phyloP scores from a whole-genome alignment of 2,329 filamentous ascomycete genomes.

The Didymella pomorum region DNA sequence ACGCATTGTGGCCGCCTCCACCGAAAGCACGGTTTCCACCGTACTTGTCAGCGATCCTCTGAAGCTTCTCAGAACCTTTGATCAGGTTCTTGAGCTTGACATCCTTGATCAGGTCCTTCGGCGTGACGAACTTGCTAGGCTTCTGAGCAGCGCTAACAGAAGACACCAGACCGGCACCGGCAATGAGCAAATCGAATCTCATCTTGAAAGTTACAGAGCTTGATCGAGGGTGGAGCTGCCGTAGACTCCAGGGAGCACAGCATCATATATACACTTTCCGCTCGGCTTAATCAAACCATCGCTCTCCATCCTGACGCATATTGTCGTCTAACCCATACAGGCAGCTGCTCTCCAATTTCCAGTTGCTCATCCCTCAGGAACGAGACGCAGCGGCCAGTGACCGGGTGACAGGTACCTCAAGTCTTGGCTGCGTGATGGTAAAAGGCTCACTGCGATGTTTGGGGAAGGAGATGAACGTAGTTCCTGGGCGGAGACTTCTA shows the following conservation, averaged over 20 bases:
- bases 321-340: conserved; percentile 30
- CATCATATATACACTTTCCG: conserved; percentile 32
- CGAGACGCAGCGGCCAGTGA: conserved; percentile 20
- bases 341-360: conserved; percentile 28
- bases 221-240: conserved; percentile 19
- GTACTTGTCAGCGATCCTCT: conserved; percentile 43
- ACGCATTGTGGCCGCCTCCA: conserved; percentile 43
- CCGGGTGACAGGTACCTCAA: conserved; percentile 24
- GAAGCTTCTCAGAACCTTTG: conserved; percentile 44
- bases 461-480: conserved; percentile 33
- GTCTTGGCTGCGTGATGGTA: conserved; percentile 33
- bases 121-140: conserved; percentile 17
- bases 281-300: conserved; percentile 5
- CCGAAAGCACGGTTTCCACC: conserved; percentile 50
- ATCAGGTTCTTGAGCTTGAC: conserved; percentile 45
- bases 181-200: conserved; percentile 42
- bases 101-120: conserved; percentile 31
- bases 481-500: conserved; percentile 26
- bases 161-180: conserved; percentile 30
- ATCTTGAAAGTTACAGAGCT: conserved; percentile 31
- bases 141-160: conserved; percentile 15
- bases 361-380: conserved; percentile 28
- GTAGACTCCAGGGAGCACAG: not conserved
- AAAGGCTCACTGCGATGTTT: conserved; percentile 26
- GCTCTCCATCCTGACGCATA: conserved; percentile 6